phyloP scores from a whole-genome alignment of 1,139 yeast genomes.

The Candida dubliniensis region DNA sequence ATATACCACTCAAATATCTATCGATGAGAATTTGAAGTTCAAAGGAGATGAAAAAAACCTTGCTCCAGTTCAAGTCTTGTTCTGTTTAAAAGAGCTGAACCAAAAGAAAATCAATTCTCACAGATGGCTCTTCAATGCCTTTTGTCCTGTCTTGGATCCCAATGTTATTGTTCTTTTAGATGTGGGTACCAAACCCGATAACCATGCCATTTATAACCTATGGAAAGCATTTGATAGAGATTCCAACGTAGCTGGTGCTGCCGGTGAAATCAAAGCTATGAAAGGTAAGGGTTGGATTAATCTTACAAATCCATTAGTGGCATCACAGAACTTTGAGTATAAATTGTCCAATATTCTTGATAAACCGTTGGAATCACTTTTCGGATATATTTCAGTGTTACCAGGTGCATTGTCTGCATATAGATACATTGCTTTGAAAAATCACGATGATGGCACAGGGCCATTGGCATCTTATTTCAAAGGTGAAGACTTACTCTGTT shows the following conservation, averaged over 20 bases:
- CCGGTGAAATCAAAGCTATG: constrained; percentile 95
- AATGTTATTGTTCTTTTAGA: constrained; percentile 82
- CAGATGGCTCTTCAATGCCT: constrained; percentile 91
- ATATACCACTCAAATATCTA: constrained; percentile 86
- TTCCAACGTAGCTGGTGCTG: constrained; percentile 96
- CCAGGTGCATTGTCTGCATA: constrained; percentile 98
- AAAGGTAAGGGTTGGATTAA: constrained; percentile 83
- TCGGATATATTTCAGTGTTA: constrained; percentile 89
- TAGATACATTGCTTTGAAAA: constrained; percentile 81
- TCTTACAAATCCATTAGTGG: constrained; percentile 85
- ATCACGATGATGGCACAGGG: constrained; percentile 89
- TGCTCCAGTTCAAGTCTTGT: constrained; percentile 89
- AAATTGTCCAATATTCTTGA: constrained; percentile 94
- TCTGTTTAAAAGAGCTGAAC: constrained; percentile 86
- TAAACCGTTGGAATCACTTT: constrained; percentile 89
- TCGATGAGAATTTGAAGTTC: constrained; percentile 81
- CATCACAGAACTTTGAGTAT: constrained; percentile 95
- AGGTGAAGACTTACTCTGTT: constrained; percentile 67
- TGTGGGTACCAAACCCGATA: constrained; percentile 90
- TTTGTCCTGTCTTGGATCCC: constrained; percentile 88
- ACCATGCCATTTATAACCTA: constrained; percentile 79
- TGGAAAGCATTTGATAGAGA: constrained; percentile 98
- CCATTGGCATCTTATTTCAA: constrained; percentile 86
- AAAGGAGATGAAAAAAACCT: constrained; percentile 76
- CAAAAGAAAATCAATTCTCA: constrained; percentile 92